Evolutionary conservation across 2,329 filamentous ascomycete genomes (phyloP).

Genomic region (Alternaria arbusti): DNA sequence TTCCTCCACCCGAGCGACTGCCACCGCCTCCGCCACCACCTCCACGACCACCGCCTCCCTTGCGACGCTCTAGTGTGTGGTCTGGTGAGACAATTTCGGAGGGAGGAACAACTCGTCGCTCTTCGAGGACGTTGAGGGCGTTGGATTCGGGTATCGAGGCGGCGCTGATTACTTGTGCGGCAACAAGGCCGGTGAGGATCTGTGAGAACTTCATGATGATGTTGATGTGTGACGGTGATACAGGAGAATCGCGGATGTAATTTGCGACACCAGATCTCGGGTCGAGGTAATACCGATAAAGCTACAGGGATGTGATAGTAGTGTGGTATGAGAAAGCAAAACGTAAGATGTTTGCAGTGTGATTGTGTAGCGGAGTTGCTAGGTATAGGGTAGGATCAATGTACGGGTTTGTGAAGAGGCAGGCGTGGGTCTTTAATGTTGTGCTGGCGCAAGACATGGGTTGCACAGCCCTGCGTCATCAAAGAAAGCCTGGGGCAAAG

Average conservation of each 20-base stretch:
- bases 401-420: neutral
- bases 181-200: conserved; percentile 30
- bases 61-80: conserved; percentile 45
- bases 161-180: conserved; percentile 29
- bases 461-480: conserved; percentile 25
- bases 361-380: conserved; percentile 11
- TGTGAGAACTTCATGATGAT: conserved; percentile 36
- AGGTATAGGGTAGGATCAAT: neutral
- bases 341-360: neutral
- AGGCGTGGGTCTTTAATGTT: conserved; percentile 17
- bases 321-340: neutral
- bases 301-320: neutral
- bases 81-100: conserved; percentile 39
- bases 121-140: conserved; percentile 30
- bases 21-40: conserved; percentile 35
- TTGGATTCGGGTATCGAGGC: conserved; percentile 37
- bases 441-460: neutral
- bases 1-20: conserved; percentile 14
- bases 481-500: conserved; percentile 9
- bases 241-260: neutral
- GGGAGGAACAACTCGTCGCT: conserved; percentile 17
- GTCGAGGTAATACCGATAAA: neutral
- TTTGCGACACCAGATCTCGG: conserved; percentile 6
- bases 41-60: conserved; percentile 46
- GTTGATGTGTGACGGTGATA: conserved; percentile 10